A percentile compares a stretch with the other conserved stretches of the same genome.
These are phyloP conservation scores for Tanacetum coccineum DNA, from an alignment of 129 eudicot genomes.

Conservation along the genomic window DNA sequence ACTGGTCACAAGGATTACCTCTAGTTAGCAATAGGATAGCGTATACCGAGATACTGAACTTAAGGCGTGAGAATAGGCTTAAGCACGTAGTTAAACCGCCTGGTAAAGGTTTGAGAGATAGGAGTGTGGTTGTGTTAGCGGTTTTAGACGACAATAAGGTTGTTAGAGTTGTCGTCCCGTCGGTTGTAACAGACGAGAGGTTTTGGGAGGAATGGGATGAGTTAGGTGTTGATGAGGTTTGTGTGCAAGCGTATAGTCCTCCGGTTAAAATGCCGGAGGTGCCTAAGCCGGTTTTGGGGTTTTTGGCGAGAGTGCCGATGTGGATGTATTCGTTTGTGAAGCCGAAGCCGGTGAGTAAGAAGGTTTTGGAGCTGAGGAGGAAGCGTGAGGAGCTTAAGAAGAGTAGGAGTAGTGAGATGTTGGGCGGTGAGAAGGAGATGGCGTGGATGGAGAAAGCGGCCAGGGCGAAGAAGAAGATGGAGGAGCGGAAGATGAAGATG, in stretches of 20 bases:
- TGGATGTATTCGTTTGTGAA: constrained; percentile 48
- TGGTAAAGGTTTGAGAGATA: constrained; percentile 40
- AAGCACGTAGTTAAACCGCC: constrained; percentile 65
- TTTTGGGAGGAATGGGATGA: constrained; percentile 85
- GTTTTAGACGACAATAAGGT: constrained; percentile 87
- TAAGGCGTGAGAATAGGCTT: constrained; percentile 60
- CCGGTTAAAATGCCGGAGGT: constrained; percentile 62
- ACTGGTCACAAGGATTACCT: constrained; percentile 79
- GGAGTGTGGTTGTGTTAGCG: constrained; percentile 59
- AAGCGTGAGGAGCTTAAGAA: constrained; percentile 55
- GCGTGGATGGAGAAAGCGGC: constrained; percentile 52
- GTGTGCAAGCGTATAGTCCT: constrained; percentile 80
- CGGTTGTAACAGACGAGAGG: constrained; percentile 40
- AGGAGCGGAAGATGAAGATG: constrained; percentile 50
- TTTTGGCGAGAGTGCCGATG: constrained; percentile 38
- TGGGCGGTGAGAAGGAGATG: constrained; percentile 34
- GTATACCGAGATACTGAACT: constrained; percentile 55
- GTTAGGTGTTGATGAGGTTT: constrained; percentile 53
- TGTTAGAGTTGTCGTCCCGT: constrained; percentile 76
- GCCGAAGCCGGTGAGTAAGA: constrained; percentile 64
- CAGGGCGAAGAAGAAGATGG: constrained; percentile 49
- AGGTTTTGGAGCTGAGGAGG: constrained; percentile 68
- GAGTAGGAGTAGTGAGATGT: constrained; percentile 42
- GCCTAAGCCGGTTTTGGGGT: constrained; percentile 54
- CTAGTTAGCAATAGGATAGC: constrained; percentile 49